Percentiles rank a stretch among this genome's conserved stretches.
Evolutionary conservation across 306 rosid species (phyloP).

Genomic region (Inga oerstediana): DNA sequence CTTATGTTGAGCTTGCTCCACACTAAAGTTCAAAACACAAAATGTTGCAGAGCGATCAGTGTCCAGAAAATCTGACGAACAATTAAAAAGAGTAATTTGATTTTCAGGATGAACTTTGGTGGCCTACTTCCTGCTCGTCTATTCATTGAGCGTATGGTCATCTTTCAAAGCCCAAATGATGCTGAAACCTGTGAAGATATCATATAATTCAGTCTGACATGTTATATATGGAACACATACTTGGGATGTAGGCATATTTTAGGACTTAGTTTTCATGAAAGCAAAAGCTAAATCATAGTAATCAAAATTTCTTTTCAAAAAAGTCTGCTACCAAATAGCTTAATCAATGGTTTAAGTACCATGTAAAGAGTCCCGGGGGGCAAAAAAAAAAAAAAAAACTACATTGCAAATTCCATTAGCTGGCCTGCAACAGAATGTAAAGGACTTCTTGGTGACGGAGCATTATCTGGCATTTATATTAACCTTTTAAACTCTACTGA

Average conservation of each 20-base stretch:
- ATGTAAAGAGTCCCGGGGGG: not conserved
- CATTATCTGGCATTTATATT: not conserved
- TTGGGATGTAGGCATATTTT: not conserved
- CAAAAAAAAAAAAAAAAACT: not conserved
- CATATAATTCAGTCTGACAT: not conserved
- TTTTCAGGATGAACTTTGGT: not conserved
- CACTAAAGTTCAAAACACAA: not conserved
- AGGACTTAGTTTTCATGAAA: not conserved
- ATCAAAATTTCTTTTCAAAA: not conserved
- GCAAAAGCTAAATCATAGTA: conserved; percentile 12
- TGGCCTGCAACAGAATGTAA: not conserved
- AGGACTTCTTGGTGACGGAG: not conserved
- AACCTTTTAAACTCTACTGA: not conserved
- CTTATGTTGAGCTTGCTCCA: not conserved
- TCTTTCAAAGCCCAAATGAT: not conserved
- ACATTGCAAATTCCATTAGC: not conserved
- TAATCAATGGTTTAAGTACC: not conserved
- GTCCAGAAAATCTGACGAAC: not conserved
- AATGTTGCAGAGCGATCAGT: not conserved
- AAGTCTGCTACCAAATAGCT: not conserved
- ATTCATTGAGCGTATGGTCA: not conserved
- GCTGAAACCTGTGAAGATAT: not conserved
- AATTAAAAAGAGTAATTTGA: not conserved
- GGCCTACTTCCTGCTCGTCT: not conserved
- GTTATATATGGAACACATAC: not conserved